These are phyloP conservation scores for Saccharomyces pastorianus DNA, from an alignment of 1,139 yeast species.

Conservation along the genomic window DNA sequence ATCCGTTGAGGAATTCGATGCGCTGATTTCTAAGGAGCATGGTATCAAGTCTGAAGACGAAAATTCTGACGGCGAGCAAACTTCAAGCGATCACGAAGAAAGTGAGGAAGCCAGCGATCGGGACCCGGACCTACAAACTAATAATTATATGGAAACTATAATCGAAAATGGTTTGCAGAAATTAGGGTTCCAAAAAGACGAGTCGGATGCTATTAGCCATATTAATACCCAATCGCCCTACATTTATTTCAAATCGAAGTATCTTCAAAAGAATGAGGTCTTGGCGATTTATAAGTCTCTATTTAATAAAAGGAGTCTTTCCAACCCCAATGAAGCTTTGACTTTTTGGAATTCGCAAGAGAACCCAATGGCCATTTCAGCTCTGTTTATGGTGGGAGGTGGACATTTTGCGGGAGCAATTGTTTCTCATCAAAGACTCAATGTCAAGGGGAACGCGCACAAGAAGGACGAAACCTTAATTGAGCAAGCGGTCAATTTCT, in stretches of 20 bases:
- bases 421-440: slow-evolving; percentile 55
- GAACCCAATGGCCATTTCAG: slow-evolving; percentile 39
- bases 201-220: slow-evolving; percentile 38
- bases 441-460: slow-evolving; percentile 42
- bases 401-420: slow-evolving; percentile 98
- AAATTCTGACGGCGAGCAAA: slow-evolving; percentile 48
- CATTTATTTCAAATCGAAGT: slow-evolving; percentile 44
- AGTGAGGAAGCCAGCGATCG: background rate
- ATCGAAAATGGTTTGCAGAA: slow-evolving; percentile 10
- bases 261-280: slow-evolving; percentile 41
- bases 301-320: slow-evolving; percentile 40
- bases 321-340: slow-evolving; percentile 29
- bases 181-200: slow-evolving; percentile 17
- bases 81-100: slow-evolving; percentile 13
- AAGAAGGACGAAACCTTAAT: slow-evolving; percentile 37
- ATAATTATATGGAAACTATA: slow-evolving; percentile 5
- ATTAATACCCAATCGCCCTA: slow-evolving; percentile 59
- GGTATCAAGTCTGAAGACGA: slow-evolving; percentile 39
- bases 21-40: slow-evolving; percentile 38
- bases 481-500: slow-evolving; percentile 55
- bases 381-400: slow-evolving; percentile 90
- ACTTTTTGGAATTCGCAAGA: slow-evolving; percentile 24
- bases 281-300: slow-evolving; percentile 66
- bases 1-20: slow-evolving; percentile 53
- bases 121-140: background rate